Percentiles rank a stretch among this genome's conserved stretches.
Conservation (phyloP, 768 basidiomycete species). For the Suillus placidus region DNA sequence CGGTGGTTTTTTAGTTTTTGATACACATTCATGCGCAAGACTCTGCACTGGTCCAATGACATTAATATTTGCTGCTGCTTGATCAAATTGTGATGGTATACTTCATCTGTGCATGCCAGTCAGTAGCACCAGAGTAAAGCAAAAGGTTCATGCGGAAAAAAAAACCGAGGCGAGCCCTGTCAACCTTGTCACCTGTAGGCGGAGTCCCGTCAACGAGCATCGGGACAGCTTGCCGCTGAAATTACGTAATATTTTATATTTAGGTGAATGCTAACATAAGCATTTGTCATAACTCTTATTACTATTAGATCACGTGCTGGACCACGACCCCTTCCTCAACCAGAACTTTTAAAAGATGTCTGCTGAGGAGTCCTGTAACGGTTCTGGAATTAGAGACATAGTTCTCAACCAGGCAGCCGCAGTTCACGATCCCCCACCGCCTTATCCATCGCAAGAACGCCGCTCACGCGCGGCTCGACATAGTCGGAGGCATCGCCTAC, state of each 20-base stretch:
- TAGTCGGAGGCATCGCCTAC: constrained; percentile 32
- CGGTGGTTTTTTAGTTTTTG: background rate
- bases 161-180: background rate
- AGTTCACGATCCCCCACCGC: constrained; percentile 64
- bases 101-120: background rate
- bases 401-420: constrained; percentile 14
- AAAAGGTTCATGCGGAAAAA: constrained; percentile 1
- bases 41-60: background rate
- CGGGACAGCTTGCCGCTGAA: background rate
- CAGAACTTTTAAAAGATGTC: background rate
- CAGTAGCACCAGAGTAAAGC: background rate
- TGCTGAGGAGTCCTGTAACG: background rate
- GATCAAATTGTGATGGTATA: background rate
- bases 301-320: background rate
- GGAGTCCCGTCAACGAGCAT: too few species aligned
- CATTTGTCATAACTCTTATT: background rate
- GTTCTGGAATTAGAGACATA: background rate
- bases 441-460: constrained; percentile 59
- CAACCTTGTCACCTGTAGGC: too few species aligned
- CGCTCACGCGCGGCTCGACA: constrained; percentile 39
- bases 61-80: background rate
- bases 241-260: constrained; percentile 5
- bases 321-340: background rate
- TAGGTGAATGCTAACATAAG: background rate
- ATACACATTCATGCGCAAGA: background rate